Conservation (phyloP, 805 yeast species). For the Teunomyces pallodes region DNA sequence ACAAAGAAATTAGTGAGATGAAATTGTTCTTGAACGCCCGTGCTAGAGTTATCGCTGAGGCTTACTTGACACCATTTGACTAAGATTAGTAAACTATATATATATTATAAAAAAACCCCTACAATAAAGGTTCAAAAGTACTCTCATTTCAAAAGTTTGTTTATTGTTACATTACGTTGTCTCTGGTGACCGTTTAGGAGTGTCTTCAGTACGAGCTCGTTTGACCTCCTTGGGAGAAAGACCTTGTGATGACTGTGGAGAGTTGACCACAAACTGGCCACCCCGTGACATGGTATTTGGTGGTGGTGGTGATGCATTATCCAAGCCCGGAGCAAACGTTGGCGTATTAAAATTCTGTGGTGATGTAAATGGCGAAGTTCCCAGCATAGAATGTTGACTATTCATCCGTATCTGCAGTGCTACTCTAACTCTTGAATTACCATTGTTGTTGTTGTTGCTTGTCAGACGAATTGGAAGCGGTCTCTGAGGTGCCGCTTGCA, state of each 20-base stretch:
- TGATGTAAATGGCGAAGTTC: slow-evolving; percentile 16
- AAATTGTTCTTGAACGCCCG: slow-evolving; percentile 94
- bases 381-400: not conserved
- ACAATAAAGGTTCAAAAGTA: not conserved
- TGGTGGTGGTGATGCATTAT: slow-evolving; percentile 1
- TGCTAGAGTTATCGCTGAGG: slow-evolving; percentile 97
- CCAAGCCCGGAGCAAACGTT: slow-evolving; percentile 7
- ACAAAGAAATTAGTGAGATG: slow-evolving; percentile 98
- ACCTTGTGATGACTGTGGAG: slow-evolving; percentile 28
- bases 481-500: not conserved
- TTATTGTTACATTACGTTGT: not conserved
- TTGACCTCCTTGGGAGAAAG: slow-evolving; percentile 31
- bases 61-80: slow-evolving; percentile 87
- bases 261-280: slow-evolving; percentile 17
- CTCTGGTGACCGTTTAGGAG: not conserved
- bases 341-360: slow-evolving; percentile 18
- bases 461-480: not conserved
- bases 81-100: slow-evolving; percentile 21
- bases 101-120: not conserved
- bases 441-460: not conserved
- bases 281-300: slow-evolving; percentile 14
- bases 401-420: slow-evolving; percentile 6
- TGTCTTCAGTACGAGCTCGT: slow-evolving; percentile 11
- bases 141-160: not conserved
- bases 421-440: not conserved